Conservation (phyloP, 2,329 filamentous ascomycete species). For the Massarina eburnea region DNA sequence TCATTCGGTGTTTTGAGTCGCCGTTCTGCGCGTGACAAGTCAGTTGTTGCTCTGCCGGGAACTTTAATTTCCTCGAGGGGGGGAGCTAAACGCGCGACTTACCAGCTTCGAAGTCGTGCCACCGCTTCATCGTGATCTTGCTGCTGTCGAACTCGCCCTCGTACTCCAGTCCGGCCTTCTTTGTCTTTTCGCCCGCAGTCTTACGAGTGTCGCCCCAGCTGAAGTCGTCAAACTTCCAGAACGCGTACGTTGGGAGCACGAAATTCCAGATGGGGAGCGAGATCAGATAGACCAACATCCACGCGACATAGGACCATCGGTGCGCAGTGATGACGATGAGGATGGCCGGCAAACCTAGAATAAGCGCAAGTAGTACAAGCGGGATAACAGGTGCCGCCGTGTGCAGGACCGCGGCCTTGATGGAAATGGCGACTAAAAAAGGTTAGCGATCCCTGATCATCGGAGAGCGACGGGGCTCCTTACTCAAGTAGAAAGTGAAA, state of each 20-base stretch:
- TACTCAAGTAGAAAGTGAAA: constrained; percentile 95
- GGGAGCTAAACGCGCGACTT: constrained; percentile 25
- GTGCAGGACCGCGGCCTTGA: constrained; percentile 62
- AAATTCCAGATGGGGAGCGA: constrained; percentile 98
- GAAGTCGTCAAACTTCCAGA: constrained; percentile 99
- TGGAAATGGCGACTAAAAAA: constrained; percentile 74
- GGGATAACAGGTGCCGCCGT: constrained; percentile 78
- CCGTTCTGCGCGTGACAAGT: constrained; percentile 42
- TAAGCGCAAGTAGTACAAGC: constrained; percentile 82
- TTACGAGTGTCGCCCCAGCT: constrained; percentile 98
- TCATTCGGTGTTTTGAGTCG: constrained; percentile 41
- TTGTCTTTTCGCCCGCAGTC: constrained; percentile 85
- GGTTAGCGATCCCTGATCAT: constrained; percentile 26
- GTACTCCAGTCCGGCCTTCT: constrained; percentile 82
- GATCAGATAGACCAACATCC: constrained; percentile 95
- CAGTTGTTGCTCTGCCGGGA: constrained; percentile 22
- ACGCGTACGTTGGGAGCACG: constrained; percentile 87
- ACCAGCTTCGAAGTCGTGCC: constrained; percentile 87
- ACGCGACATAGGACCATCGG: constrained; percentile 85
- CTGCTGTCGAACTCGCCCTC: constrained; percentile 97
- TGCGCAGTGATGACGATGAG: constrained; percentile 93
- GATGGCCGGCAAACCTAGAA: constrained; percentile 88
- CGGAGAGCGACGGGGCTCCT: constrained; percentile 45
- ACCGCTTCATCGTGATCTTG: constrained; percentile 99
- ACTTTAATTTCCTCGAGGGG: too few species aligned